Evolutionary conservation across 257 asterid genomes (phyloP).

Genomic region (Linderniella brevidens): DNA sequence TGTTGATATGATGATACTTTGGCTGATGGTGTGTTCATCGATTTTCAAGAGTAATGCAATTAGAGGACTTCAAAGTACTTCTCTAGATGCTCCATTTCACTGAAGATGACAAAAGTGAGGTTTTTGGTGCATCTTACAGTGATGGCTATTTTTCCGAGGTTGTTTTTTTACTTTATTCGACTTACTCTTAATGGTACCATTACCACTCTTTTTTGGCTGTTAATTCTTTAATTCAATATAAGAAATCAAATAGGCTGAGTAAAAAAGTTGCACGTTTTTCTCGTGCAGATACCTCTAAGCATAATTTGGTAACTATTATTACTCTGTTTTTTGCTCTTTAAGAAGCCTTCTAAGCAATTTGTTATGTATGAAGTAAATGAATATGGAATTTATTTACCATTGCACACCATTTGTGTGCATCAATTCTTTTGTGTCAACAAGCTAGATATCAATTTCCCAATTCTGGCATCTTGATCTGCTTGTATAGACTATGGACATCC

Average conservation of each 20-base stretch:
- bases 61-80: conserved; percentile 24
- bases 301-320: background rate
- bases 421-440: too few species aligned
- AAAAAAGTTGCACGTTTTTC: conserved; percentile 39
- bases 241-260: conserved; percentile 50
- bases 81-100: conserved; percentile 46
- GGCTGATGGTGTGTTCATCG: conserved; percentile 4
- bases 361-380: too few species aligned
- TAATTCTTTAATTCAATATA: conserved; percentile 29
- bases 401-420: too few species aligned
- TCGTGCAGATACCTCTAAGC: background rate
- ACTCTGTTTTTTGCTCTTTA: too few species aligned
- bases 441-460: too few species aligned
- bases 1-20: too few species aligned
- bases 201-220: conserved; percentile 9
- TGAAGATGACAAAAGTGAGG: conserved; percentile 31
- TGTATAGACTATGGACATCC: too few species aligned
- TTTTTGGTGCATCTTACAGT: conserved; percentile 57
- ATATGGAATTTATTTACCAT: background rate
- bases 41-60: conserved; percentile 23
- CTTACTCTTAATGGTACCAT: too few species aligned
- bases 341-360: too few species aligned
- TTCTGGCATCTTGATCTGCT: too few species aligned
- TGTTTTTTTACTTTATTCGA: conserved; percentile 5
- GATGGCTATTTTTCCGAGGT: conserved; percentile 97